Conservation (phyloP, 129 eudicot species). For the Deinandra increscens region DNA sequence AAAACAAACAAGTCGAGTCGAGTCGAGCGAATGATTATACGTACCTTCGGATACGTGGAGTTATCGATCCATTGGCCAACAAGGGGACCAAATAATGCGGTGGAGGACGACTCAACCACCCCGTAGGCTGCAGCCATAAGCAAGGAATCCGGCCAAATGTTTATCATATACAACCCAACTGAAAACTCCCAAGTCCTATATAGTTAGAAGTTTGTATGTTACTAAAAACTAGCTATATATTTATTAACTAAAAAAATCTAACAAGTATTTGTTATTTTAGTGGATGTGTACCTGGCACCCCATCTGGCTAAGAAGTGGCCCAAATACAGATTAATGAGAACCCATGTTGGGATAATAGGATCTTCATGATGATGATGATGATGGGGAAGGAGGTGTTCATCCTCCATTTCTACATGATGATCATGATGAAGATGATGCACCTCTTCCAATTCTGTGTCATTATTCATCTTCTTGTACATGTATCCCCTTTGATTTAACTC, state of each 20-base stretch:
- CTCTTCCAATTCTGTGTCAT: constrained; percentile 12
- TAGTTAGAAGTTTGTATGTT: not conserved
- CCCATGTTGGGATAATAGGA: not conserved
- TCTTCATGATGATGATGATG: constrained; percentile 16
- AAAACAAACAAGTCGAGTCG: too few species aligned
- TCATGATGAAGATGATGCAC: too few species aligned
- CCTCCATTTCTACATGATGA: constrained; percentile 6
- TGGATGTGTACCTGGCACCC: constrained; percentile 10
- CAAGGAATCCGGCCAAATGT: constrained; percentile 85
- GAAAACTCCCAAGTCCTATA: constrained; percentile 95
- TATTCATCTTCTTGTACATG: not conserved
- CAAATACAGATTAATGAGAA: not conserved
- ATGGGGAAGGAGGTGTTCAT: constrained; percentile 25
- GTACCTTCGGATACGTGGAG: constrained; percentile 76
- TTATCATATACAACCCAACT: constrained; percentile 92
- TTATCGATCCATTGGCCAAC: constrained; percentile 72
- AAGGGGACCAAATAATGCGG: constrained; percentile 73
- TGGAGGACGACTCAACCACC: constrained; percentile 76
- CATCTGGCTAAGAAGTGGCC: constrained; percentile 18
- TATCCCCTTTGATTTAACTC: not conserved
- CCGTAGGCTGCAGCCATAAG: constrained; percentile 88
- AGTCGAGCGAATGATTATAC: too few species aligned
- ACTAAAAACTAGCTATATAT: too few species aligned
- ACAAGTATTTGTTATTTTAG: not conserved
- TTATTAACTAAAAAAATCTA: not conserved